Base-by-base conservation (phyloP, 2,329 filamentous ascomycete species). In the Sporothrix mexicana region DNA sequence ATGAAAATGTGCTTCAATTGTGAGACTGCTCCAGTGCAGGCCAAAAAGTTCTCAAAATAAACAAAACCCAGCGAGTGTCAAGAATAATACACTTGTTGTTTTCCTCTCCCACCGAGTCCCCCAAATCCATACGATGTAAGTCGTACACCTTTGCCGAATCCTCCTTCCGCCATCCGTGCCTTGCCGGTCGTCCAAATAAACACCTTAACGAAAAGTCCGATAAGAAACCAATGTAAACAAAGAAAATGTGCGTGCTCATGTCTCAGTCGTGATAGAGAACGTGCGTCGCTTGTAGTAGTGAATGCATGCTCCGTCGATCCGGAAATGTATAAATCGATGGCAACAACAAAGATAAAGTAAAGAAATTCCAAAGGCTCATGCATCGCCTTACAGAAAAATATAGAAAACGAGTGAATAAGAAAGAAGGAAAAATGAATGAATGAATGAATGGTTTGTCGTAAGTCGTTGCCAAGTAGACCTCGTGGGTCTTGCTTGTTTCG, bases 1-100 rank as follows among this genome's bases (percentile, higher is more conserved):
- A 25, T 47, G 9, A 8, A 12, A 62, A 7, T 20, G 30, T 20
- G 30, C 30, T 17, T 66, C 20, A 23, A 66, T 47, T 47, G 61
- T 13, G 17, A 47, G 17, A 66, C n/a, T 66, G 61, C 17, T 66
- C 15, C 61, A 66, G 47, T 17, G 61, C 41, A 45, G 41, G 10
- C n/a, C 41, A 47, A 66, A 47, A 47, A 59, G 36, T 25, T 25
- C 36, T 66, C 61, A 47, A 47, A 47, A 23, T 47, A 47, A 47
- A 66, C 61, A 66, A 66, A 20, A 47, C n/a, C 9, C 13, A 66
- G 47, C 20, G 36, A 64, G 41, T 66, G 41, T 45, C 59, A 66
- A 47, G n/a, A 47, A 25, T 17, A 20, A 45, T 36, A 47, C 45
- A 8, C 3, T 20, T 23, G 3, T 23, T 20, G n/a, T 5, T 45